Evolutionary conservation across 108 stramenopile genomes (phyloP).

Genomic region (Cyclotella distinguenda): DNA sequence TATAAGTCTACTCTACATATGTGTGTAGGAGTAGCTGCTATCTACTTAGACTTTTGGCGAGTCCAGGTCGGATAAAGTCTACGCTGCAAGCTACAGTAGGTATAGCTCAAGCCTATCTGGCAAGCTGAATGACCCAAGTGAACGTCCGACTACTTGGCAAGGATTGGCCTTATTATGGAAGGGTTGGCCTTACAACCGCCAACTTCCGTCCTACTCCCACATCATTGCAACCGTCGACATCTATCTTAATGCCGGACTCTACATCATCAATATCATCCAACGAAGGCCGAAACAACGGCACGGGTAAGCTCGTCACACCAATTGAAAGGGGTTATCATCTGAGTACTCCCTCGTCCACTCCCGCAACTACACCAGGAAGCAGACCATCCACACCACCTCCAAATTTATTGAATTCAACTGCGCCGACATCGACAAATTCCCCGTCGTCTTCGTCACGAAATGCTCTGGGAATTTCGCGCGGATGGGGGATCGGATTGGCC

Average conservation of each 20-base stretch:
- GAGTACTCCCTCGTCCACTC: not conserved
- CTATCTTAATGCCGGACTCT: conserved; percentile 11
- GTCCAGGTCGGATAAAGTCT: too few relatives aligned
- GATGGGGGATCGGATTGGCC: conserved; percentile 18
- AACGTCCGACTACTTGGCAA: too few relatives aligned
- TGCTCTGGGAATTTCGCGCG: conserved; percentile 12
- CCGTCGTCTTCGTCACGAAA: conserved; percentile 6
- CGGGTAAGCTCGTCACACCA: not conserved
- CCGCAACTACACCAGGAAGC: not conserved
- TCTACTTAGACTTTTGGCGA: too few relatives aligned
- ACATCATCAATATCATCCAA: conserved; percentile 15
- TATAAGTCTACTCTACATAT: too few relatives aligned
- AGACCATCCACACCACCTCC: conserved; percentile 9
- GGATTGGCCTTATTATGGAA: too few relatives aligned
- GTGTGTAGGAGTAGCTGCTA: too few relatives aligned
- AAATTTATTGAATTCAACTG: not conserved
- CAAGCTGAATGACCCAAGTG: too few relatives aligned
- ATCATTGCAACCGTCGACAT: too few relatives aligned
- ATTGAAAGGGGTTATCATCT: not conserved
- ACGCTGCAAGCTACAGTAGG: too few relatives aligned
- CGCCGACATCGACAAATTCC: not conserved
- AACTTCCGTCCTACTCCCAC: too few relatives aligned
- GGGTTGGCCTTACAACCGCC: not conserved
- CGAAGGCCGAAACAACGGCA: conserved; percentile 1
- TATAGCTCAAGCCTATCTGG: too few relatives aligned